A percentile compares a stretch with the other conserved stretches of the same genome.
phyloP scores from a whole-genome alignment of 306 rosid genomes.

The Corylus americana region DNA sequence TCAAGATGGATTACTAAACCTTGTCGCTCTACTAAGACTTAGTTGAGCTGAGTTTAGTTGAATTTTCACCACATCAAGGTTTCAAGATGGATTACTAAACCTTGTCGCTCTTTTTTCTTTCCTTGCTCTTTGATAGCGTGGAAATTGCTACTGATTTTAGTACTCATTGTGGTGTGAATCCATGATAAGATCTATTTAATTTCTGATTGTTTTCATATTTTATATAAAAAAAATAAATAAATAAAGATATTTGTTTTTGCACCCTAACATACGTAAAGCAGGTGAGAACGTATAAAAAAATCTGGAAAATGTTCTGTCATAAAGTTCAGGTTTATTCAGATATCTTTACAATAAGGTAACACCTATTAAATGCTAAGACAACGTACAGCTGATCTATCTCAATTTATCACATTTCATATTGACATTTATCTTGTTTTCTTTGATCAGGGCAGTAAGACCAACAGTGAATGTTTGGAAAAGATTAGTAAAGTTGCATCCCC shows the following conservation, averaged over 20 bases:
- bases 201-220: neutral
- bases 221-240: neutral
- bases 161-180: neutral
- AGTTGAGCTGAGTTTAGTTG: no score
- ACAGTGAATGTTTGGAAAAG: constrained; percentile 22
- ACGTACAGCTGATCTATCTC: neutral
- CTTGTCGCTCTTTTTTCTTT: no score
- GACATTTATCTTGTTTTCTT: constrained; percentile 5
- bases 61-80: no score
- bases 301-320: constrained; percentile 41
- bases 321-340: constrained; percentile 47
- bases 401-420: neutral
- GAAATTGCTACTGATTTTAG: neutral
- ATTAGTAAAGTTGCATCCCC: constrained; percentile 33
- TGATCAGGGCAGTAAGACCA: constrained; percentile 52
- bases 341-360: constrained; percentile 17
- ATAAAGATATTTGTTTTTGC: constrained; percentile 9
- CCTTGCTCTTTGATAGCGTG: neutral
- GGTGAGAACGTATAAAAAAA: constrained; percentile 38
- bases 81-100: no score
- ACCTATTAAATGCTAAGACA: neutral
- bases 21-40: no score
- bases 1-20: neutral
- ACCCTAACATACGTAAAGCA: constrained; percentile 32
- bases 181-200: neutral